Base-by-base conservation (phyloP, 129 eudicot species). In the Arctium minus region DNA sequence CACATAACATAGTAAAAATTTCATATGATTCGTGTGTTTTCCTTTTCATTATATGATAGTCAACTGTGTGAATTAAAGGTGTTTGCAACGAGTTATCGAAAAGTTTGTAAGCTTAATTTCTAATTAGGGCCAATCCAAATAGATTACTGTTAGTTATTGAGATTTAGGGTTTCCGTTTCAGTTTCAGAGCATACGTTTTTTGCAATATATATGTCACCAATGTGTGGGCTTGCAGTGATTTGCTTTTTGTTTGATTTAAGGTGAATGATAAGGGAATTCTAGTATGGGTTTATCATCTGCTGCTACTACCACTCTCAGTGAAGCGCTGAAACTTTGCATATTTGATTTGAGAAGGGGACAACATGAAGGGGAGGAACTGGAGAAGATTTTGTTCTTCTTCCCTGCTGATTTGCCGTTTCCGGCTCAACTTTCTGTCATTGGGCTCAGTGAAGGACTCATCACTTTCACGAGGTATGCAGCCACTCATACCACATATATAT, bases 361-460 rank as follows among this genome's bases (percentile, higher is more conserved):
- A 70, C 88, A 82, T 83, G 99, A 96, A 88, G 99, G 99, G 71
- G 89, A 96, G 85, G 99, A 96, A 89, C 81, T 96, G 86, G 99
- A 96, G 78, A 96, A 96, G 90, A 90, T 96, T 73, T 76, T 96
- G 79, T 96, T 86, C 85, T 96, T 96, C 84, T 93, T 81, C 65
- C 99, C 99, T 4, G 87, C 92, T 42, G 98, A 96, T 82, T 75
- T 93, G 83, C 94, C 97, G 1, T 78, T 96, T 70, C 70, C 98
- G 4, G 82, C 90, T 7, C 99, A 96, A 81, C 97, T 93, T 73
- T 93, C 99, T 5, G 99, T 96, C 6, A 89, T 92, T 44, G 98
- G 99, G 32, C 98, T 96, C 53, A 93, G 99, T 73, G 99, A 96
- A 87, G 99, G 98, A n/a, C 93, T 96, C 74, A 90, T 96, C 89